Percentiles rank a stretch among this genome's conserved stretches.
Conservation (phyloP, 192 early-diverging fungal species). For the Podila epigama region DNA sequence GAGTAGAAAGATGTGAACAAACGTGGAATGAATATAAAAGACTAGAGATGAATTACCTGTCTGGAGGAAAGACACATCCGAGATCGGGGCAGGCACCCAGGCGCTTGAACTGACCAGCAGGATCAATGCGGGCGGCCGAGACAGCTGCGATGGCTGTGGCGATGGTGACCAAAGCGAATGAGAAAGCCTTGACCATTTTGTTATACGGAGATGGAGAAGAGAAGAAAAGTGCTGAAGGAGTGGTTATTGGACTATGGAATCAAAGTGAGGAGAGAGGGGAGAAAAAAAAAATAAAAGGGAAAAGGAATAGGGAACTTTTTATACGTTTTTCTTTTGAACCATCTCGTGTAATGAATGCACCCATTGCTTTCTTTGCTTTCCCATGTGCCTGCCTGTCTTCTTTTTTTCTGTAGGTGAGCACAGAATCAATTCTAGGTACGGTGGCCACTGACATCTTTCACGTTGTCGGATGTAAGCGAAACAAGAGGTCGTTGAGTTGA, state of each 20-base stretch:
- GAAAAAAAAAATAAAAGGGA: background rate
- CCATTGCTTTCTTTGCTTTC: too few species aligned
- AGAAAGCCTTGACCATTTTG: slow-evolving; percentile 44
- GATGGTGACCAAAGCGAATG: slow-evolving; percentile 39
- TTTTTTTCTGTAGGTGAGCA: background rate
- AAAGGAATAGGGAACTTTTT: background rate
- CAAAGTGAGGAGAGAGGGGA: slow-evolving; percentile 21
- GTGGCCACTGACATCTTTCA: background rate
- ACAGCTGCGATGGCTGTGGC: slow-evolving; percentile 36
- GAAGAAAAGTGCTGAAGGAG: slow-evolving; percentile 8
- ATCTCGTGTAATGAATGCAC: too few species aligned
- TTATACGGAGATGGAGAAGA: background rate
- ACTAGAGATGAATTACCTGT: slow-evolving; percentile 36
- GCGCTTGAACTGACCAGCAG: slow-evolving; percentile 55
- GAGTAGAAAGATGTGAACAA: background rate
- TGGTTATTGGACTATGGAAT: slow-evolving; percentile 49
- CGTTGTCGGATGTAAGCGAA: background rate
- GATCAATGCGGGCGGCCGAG: slow-evolving; percentile 35
- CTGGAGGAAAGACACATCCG: slow-evolving; percentile 58
- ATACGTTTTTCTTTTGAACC: too few species aligned
- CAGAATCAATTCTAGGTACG: background rate
- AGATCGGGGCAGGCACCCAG: slow-evolving; percentile 57
- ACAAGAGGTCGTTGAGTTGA: background rate
- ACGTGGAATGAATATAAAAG: background rate
- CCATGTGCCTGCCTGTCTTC: background rate